These are phyloP conservation scores for Trichosporon sp. DNA, from an alignment of 1,284 basidiomycete genomes.

Conservation along the genomic window DNA sequence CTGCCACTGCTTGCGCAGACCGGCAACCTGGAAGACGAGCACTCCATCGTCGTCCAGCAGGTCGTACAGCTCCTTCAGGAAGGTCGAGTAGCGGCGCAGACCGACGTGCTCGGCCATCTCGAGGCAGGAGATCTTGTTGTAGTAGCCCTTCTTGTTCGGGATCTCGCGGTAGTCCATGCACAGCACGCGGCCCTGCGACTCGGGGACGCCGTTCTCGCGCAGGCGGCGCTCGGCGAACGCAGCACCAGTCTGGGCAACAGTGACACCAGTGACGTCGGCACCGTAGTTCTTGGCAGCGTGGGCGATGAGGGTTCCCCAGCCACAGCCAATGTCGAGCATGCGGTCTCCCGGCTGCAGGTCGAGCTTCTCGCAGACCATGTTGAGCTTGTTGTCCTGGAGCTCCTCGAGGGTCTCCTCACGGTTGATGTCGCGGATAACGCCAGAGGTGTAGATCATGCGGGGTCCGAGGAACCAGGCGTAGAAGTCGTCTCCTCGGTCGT, in stretches of 20 bases:
- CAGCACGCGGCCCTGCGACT: slow-evolving; percentile 82
- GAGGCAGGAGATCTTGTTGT: slow-evolving; percentile 91
- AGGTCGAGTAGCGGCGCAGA: slow-evolving; percentile 85
- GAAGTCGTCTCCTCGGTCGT: slow-evolving; percentile 96
- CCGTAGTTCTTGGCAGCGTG: slow-evolving; percentile 97
- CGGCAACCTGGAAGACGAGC: slow-evolving; percentile 95
- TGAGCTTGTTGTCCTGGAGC: slow-evolving; percentile 98
- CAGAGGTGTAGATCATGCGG: slow-evolving; percentile 82
- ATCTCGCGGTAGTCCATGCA: slow-evolving; percentile 96
- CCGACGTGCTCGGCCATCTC: slow-evolving; percentile 99
- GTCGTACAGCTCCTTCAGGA: slow-evolving; percentile 89
- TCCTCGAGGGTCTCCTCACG: slow-evolving; percentile 85
- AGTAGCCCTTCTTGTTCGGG: slow-evolving; percentile 75
- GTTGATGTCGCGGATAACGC: slow-evolving; percentile 76
- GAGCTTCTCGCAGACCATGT: slow-evolving; percentile 92
- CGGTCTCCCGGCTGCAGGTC: slow-evolving; percentile 79
- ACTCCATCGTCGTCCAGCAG: slow-evolving; percentile 92
- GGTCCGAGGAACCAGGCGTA: slow-evolving; percentile 71
- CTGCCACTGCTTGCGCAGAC: slow-evolving; percentile 91
- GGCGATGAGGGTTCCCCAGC: slow-evolving; percentile 94
- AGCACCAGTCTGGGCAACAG: slow-evolving; percentile 86
- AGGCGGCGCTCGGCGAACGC: slow-evolving; percentile 90
- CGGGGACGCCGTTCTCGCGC: slow-evolving; percentile 71
- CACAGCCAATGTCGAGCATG: slow-evolving; percentile 89
- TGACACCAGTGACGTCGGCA: slow-evolving; percentile 93